Evolutionary conservation across 176 grass and related monocot genomes (phyloP).

Genomic region (Ensete glaucum): DNA sequence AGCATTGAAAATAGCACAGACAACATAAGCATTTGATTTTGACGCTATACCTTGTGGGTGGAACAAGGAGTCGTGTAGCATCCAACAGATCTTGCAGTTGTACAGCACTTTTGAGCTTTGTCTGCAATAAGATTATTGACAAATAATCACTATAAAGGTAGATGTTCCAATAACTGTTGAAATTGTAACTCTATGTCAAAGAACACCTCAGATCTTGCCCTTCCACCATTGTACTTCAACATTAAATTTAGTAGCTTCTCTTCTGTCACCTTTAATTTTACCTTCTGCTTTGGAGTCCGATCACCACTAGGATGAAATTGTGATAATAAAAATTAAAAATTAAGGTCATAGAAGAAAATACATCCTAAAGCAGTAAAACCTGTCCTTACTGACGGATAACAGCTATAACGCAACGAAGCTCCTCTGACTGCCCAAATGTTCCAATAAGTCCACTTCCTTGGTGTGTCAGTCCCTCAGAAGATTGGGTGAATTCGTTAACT

Average conservation of each 20-base stretch:
- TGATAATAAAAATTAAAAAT: constrained; percentile 33
- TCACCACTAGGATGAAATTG: constrained; percentile 61
- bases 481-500: constrained; percentile 44
- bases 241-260: constrained; percentile 95
- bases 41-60: constrained; percentile 42
- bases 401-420: constrained; percentile 86
- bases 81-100: constrained; percentile 98
- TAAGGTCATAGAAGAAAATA: constrained; percentile 1
- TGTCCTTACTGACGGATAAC: constrained; percentile 90
- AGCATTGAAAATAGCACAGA: not conserved
- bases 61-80: constrained; percentile 90
- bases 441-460: constrained; percentile 53
- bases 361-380: constrained; percentile 24
- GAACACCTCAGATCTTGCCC: constrained; percentile 52
- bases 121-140: constrained; percentile 26
- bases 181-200: not conserved
- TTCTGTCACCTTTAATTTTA: constrained; percentile 91
- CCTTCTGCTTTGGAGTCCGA: constrained; percentile 97
- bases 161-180: constrained; percentile 11
- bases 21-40: not conserved
- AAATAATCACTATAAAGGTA: constrained; percentile 13
- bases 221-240: constrained; percentile 92
- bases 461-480: constrained; percentile 35
- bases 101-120: constrained; percentile 94
- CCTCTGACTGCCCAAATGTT: constrained; percentile 75